Evolutionary conservation across 192 early-diverging fungal species (phyloP), one percentile per base, ranked within the genome.

Genomic region (Coemansia sp.): DNA sequence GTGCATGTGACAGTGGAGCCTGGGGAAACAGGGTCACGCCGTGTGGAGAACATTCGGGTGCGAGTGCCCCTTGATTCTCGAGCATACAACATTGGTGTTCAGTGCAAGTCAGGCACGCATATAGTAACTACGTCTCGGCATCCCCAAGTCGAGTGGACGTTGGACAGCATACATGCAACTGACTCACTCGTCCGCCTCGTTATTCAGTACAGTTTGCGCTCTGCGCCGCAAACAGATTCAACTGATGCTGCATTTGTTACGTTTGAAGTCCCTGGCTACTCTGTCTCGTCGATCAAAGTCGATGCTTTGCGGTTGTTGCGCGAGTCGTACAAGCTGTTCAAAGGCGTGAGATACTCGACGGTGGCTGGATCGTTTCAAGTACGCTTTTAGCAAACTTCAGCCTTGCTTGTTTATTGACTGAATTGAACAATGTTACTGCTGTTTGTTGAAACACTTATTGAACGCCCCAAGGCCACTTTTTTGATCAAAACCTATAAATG

Each of bases 271-370:
- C 56, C 70, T 14, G 70, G 75, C 0, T 66, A 57, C 60, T 78
- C 75, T 22, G 67, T 62, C 4, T 72, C 75, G 3, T 72, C 75
- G 0, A 26, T 78, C 38, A 78, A 78, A 52, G 71, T 78, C 11
- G 71, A 78, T 22, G 71, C 75, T 7, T 50, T 78, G 29, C 65
- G 61, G 45, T 23, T 78, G 25, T 39, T 72, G n/a, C 58, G 69
- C 21, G 75, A 78, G 57, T 68, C 75, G 0, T 78, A 78, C 67
- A 78, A 78, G 62, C 22, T 72, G 23, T 72, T 66, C 53, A 78
- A 78, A 43, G 75, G 75, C 16, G 75, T 78, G 55, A 66, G 71
- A 3, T 72, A 72, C 41, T 56, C 68, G 10, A 78, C 75, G 16
- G 63, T 62, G 57, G 66, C 75, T 1, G 75, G 75, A 0, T 59